Percentiles rank a stretch among this genome's conserved stretches.
Conservation (phyloP, 2,329 filamentous ascomycete species). For the Penicillium aurantiogriseum region DNA sequence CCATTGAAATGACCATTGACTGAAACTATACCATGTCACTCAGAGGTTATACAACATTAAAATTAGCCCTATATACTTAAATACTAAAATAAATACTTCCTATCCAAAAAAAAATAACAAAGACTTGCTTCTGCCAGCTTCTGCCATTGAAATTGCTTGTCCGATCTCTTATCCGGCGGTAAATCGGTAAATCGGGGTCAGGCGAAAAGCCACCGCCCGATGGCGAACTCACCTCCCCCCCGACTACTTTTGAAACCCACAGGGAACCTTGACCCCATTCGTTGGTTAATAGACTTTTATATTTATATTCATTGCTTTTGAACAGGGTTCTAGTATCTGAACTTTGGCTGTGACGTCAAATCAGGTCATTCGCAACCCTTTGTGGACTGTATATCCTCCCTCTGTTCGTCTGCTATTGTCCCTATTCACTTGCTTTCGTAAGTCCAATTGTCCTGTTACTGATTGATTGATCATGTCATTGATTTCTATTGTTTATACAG, state of each 20-base stretch:
- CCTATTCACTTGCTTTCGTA: constrained; percentile 2
- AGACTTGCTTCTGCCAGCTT: background rate
- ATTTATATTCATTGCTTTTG: constrained; percentile 1
- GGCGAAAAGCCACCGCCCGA: constrained; percentile 24
- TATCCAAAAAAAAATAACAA: background rate
- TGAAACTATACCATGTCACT: background rate
- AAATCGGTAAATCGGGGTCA: constrained; percentile 24
- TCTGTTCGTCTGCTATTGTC: constrained; percentile 1
- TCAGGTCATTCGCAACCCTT: background rate
- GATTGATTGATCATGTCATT: background rate
- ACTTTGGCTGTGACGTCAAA: background rate
- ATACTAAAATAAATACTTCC: background rate
- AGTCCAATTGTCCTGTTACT: background rate
- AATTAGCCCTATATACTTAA: background rate
- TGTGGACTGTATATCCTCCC: constrained; percentile 1
- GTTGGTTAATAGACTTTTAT: background rate
- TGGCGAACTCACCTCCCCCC: constrained; percentile 11
- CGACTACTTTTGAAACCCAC: background rate
- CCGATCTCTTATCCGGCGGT: constrained; percentile 25
- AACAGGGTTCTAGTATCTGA: background rate
- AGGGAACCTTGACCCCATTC: background rate
- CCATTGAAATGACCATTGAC: background rate
- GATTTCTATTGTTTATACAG: constrained; percentile 2
- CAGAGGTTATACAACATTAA: background rate
- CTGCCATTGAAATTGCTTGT: background rate